Percentiles rank a stretch among this genome's conserved stretches.
These are phyloP conservation scores for Globisporangium iwayamae DNA, from an alignment of 352 stramenopile genomes.

Conservation along the genomic window DNA sequence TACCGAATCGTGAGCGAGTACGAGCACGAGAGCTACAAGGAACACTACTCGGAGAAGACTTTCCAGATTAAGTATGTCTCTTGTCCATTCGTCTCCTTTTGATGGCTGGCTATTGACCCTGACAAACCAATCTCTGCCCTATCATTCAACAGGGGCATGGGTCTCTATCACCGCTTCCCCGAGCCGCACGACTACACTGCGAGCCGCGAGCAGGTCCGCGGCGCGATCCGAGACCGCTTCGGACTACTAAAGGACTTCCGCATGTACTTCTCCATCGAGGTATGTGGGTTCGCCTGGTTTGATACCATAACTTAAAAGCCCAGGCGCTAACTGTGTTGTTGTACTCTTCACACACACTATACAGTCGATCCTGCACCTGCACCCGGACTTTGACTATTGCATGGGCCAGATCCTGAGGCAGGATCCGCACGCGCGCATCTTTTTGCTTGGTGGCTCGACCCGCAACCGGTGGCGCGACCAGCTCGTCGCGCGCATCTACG, in stretches of 20 bases:
- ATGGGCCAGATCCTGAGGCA: constrained; percentile 38
- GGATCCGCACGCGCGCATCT: constrained; percentile 53
- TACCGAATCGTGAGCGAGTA: constrained; percentile 68
- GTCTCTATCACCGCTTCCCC: constrained; percentile 54
- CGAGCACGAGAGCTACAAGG: constrained; percentile 38
- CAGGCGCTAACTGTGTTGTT: not conserved
- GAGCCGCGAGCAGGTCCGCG: constrained; percentile 41
- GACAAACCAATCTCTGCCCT: not conserved
- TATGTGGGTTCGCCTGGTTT: constrained; percentile 10
- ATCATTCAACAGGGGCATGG: constrained; percentile 41
- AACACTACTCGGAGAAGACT: constrained; percentile 59
- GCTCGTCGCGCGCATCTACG: constrained; percentile 41
- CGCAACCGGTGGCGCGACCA: constrained; percentile 52
- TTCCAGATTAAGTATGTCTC: constrained; percentile 48
- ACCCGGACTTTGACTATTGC: constrained; percentile 65
- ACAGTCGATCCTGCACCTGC: constrained; percentile 69
- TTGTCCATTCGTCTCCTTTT: not conserved
- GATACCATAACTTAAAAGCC: not conserved
- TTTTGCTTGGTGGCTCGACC: constrained; percentile 50
- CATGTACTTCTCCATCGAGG: constrained; percentile 66
- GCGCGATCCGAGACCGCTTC: constrained; percentile 54
- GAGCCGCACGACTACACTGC: constrained; percentile 33
- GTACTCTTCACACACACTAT: not conserved
- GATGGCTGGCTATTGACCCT: not conserved
- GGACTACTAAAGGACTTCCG: constrained; percentile 44